Percentiles rank a stretch among this genome's conserved stretches.
Conservation (phyloP, 345 rosid species). For the Ceriops tagal region DNA sequence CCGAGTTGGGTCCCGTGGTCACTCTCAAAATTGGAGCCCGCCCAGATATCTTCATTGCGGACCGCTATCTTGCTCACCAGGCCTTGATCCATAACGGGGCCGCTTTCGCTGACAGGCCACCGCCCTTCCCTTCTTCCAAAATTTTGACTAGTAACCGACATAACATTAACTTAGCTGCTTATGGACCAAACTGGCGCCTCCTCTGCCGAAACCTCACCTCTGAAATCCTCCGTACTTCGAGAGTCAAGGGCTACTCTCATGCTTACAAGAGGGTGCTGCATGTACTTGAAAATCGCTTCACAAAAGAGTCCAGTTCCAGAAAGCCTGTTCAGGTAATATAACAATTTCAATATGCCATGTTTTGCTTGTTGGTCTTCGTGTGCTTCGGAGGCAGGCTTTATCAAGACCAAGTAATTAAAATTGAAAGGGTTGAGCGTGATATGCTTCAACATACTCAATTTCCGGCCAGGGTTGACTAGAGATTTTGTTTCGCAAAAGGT, state of each 20-base stretch:
- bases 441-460: neutral
- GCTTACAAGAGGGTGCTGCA: slow-evolving; percentile 14
- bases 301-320: slow-evolving; percentile 3
- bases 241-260: slow-evolving; percentile 12
- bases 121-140: neutral
- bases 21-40: slow-evolving; percentile 16
- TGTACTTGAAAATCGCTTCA: neutral
- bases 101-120: slow-evolving; percentile 10
- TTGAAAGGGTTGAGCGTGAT: slow-evolving; percentile 10
- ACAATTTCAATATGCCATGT: slow-evolving; percentile 15
- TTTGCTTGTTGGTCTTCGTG: slow-evolving; percentile 14
- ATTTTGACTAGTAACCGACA: neutral
- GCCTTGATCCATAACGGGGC: slow-evolving; percentile 19
- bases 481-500: too few species aligned
- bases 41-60: slow-evolving; percentile 16
- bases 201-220: slow-evolving; percentile 24
- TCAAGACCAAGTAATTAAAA: slow-evolving; percentile 9
- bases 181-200: slow-evolving; percentile 21
- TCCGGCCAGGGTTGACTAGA: neutral
- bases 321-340: neutral
- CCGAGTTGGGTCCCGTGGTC: slow-evolving; percentile 10
- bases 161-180: neutral
- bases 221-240: slow-evolving; percentile 18
- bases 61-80: slow-evolving; percentile 18
- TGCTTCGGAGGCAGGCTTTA: slow-evolving; percentile 21